Evolutionary conservation across 257 asterid species (phyloP).

Genomic region (Forsythia viridissima): DNA sequence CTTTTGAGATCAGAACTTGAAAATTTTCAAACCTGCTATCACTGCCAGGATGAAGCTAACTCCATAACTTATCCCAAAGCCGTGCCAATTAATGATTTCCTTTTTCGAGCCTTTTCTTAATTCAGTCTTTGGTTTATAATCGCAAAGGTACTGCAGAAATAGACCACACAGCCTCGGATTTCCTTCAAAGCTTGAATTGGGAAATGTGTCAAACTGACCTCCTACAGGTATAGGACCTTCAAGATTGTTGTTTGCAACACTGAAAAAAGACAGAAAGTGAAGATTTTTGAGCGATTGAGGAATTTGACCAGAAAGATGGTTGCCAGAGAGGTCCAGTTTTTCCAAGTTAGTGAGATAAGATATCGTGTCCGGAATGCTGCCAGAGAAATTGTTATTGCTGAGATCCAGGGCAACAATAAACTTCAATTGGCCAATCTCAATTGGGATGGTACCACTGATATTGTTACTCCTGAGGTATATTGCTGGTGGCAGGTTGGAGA

Average conservation of each 20-base stretch:
- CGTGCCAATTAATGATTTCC: conserved; percentile 40
- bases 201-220: conserved; percentile 21
- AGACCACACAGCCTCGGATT: conserved; percentile 74
- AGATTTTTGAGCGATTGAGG: conserved; percentile 21
- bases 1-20: too few relatives aligned
- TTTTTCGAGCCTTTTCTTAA: conserved; percentile 45
- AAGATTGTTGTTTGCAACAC: conserved; percentile 22
- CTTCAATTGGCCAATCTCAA: conserved; percentile 23
- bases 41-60: neutral
- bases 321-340: conserved; percentile 20
- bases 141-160: conserved; percentile 51
- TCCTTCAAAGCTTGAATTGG: conserved; percentile 36
- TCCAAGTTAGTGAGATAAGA: conserved; percentile 22
- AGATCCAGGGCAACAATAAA: conserved; percentile 12
- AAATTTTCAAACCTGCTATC: too few relatives aligned
- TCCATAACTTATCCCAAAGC: conserved; percentile 45
- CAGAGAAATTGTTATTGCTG: conserved; percentile 18
- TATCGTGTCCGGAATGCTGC: conserved; percentile 24
- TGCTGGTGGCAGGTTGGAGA: conserved; percentile 38
- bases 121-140: conserved; percentile 30
- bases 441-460: conserved; percentile 19
- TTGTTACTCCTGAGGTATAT: conserved; percentile 15
- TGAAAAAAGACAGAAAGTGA: conserved; percentile 21
- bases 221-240: conserved; percentile 21
- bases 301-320: conserved; percentile 23